Conservation (phyloP, 2,329 filamentous ascomycete species). For the Diaporthe citriasiana region DNA sequence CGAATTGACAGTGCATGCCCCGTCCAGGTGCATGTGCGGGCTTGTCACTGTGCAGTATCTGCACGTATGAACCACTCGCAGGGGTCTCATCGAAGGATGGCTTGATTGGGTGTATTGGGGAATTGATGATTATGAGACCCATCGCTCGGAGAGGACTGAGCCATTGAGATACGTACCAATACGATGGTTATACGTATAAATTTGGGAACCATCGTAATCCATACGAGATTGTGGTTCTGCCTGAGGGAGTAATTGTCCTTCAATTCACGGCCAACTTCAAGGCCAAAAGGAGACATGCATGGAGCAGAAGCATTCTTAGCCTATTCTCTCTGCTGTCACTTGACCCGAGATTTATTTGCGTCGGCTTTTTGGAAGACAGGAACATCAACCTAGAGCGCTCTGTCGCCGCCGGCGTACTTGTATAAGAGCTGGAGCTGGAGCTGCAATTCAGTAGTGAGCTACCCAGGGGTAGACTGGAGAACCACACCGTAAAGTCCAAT, state of each 20-base stretch:
- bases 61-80: not conserved
- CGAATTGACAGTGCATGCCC: not conserved
- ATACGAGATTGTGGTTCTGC: not conserved
- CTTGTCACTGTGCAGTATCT: not conserved
- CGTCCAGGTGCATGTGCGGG: not conserved
- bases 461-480: not conserved
- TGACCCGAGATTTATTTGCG: not conserved
- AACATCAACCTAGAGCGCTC: not conserved
- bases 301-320: not conserved
- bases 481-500: not conserved
- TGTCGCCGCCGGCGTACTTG: not conserved
- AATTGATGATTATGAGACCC: not conserved
- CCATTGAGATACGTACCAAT: not conserved
- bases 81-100: not conserved
- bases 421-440: not conserved
- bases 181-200: not conserved
- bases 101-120: not conserved
- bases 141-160: not conserved
- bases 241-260: not conserved
- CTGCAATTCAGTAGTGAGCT: not conserved
- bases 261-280: not conserved
- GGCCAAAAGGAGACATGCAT: not conserved
- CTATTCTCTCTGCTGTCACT: not conserved
- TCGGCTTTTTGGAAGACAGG: not conserved
- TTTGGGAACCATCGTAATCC: not conserved